Evolutionary conservation across 2,329 filamentous ascomycete genomes (phyloP), one percentile per base, ranked within the genome.

Genomic region (Furcasterigmium sp.): DNA sequence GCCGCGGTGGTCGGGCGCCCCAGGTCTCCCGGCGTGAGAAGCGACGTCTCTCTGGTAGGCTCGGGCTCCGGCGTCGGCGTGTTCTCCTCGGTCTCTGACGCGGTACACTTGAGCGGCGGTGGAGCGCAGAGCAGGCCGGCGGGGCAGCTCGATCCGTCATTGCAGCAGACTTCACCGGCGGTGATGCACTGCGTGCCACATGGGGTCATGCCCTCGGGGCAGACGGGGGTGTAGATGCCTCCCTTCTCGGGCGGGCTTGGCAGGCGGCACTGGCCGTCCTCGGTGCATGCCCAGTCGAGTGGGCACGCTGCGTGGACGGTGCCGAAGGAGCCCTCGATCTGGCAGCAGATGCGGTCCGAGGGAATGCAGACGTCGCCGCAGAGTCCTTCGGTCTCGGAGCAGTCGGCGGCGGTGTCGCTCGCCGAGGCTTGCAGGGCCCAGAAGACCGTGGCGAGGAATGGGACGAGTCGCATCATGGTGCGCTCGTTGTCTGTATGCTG

Each of bases 161-260:
- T 30, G 37, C 42, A 43, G 38, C 45, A 46, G 26, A 29, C 20
- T 5, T 18, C 25, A 14, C 29, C 42, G 15, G 29, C 13, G 5
- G 42, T 18, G 15, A 39, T 23, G 30, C 42, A 44, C 26, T 10
- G 13, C 14, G 29, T 8, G 13, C n/a, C 23, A 34, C 45, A 46
- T 32, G 45, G 6, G 34, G 32, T 8, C 2, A 39, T 35, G 25
- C 14, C 19, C 23, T 20, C 21, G 7, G 41, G 37, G 17, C 44
- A 46, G 30, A 40, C 21, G 25, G 37, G 34, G 9, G 25, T 11
- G 39, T 25, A 20, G 23, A 26, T 11, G 23, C 7, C 7, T 11
- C 7, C 23, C 23, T 29, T 17, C 19, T 26, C 21, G 15, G 17
- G n/a, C 9, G 19, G 39, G 11, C 10, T 23, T 3, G 39, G 39